A percentile compares a stretch with the other conserved stretches of the same genome.
Evolutionary conservation across 2,329 filamentous ascomycete genomes (phyloP).

Genomic region (Calonectria henricotiae): DNA sequence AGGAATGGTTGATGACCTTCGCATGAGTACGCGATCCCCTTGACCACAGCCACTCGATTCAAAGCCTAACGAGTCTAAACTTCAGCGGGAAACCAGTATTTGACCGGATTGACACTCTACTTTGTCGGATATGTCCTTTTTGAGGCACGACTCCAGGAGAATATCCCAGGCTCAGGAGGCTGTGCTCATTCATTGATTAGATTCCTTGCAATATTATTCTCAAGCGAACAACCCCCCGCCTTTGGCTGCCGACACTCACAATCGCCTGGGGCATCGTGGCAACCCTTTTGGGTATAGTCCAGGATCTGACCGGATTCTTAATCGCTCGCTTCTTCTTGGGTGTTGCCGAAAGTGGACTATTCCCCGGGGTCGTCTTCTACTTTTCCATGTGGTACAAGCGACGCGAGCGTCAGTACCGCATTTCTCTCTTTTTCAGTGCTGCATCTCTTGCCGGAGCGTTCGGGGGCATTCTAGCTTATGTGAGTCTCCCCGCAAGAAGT

Average conservation of each 20-base stretch:
- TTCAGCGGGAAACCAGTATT: conserved; percentile 73
- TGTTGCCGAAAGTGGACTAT: conserved; percentile 69
- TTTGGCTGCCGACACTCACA: conserved; percentile 74
- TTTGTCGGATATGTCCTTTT: conserved; percentile 76
- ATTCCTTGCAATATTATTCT: conserved; percentile 76
- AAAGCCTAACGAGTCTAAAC: not conserved
- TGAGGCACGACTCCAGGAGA: conserved; percentile 58
- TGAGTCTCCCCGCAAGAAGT: conserved; percentile 45
- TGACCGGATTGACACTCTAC: conserved; percentile 77
- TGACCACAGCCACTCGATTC: fast-evolving
- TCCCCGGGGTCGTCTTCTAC: conserved; percentile 68
- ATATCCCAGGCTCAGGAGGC: fast-evolving
- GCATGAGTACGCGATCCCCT: conserved; percentile 65
- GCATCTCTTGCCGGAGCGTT: conserved; percentile 72
- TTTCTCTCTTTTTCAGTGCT: conserved; percentile 72
- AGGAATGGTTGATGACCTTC: conserved; percentile 67
- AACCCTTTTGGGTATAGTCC: conserved; percentile 66
- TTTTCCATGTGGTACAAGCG: conserved; percentile 72
- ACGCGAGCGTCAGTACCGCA: conserved; percentile 69
- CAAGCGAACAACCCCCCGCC: conserved; percentile 72
- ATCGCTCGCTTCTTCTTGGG: conserved; percentile 71
- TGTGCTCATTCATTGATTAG: conserved; percentile 50
- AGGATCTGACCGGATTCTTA: conserved; percentile 68
- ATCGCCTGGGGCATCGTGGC: conserved; percentile 71
- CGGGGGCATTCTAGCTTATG: conserved; percentile 71